phyloP scores from a whole-genome alignment of 2,329 filamentous ascomycete species.

The Colletotrichum eleusines region DNA sequence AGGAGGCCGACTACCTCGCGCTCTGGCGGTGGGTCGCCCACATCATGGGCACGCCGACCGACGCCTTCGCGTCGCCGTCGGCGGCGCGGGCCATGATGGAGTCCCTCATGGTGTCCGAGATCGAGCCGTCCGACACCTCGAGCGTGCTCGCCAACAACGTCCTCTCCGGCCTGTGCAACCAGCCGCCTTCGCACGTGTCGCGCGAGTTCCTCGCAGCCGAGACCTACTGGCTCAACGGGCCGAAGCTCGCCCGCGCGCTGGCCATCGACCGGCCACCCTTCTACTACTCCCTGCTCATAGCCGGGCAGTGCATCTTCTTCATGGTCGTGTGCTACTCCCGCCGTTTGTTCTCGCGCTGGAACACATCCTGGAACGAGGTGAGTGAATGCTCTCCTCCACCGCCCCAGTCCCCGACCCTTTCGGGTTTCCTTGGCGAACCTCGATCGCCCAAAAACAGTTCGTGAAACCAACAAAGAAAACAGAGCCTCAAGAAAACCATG shows the following conservation, averaged over 20 bases:
- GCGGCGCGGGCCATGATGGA: conserved; percentile 75
- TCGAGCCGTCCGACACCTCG: conserved; percentile 73
- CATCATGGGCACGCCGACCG: conserved; percentile 76
- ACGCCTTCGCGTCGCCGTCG: conserved; percentile 67
- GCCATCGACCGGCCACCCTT: conserved; percentile 66
- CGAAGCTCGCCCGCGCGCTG: conserved; percentile 69
- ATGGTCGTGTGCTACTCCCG: conserved; percentile 64
- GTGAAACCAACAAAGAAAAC: conserved; percentile 34
- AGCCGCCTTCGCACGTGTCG: conserved; percentile 74
- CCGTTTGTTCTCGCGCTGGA: conserved; percentile 53
- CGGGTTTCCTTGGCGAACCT: neutral
- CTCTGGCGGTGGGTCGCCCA: conserved; percentile 82
- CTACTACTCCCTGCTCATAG: conserved; percentile 71
- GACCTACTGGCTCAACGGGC: conserved; percentile 78
- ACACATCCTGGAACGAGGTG: conserved; percentile 51
- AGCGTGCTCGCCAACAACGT: conserved; percentile 80
- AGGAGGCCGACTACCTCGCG: conserved; percentile 77
- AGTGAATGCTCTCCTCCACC: conserved; percentile 19
- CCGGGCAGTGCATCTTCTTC: conserved; percentile 76
- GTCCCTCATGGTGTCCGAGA: conserved; percentile 73
- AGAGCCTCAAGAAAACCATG: conserved; percentile 47
- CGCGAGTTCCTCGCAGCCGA: conserved; percentile 76
- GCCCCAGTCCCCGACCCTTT: neutral
- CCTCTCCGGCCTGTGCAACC: conserved; percentile 74
- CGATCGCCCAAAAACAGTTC: neutral